Base-by-base conservation (phyloP, 371 early-diverging fungal genomes). In the Mortierella sp. region DNA sequence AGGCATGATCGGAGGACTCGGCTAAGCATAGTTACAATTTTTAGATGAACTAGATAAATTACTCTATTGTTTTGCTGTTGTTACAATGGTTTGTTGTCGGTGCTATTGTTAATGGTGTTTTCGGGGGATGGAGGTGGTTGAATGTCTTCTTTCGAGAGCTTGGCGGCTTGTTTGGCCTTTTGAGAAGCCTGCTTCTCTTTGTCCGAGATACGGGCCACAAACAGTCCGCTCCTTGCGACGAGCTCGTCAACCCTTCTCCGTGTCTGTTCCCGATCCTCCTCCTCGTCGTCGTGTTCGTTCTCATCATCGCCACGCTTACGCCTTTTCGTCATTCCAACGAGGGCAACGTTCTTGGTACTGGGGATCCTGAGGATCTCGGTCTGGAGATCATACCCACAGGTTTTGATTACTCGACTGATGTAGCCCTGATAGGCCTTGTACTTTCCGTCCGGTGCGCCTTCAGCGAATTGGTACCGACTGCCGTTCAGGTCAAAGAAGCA, bases 331-430 rank as follows among this genome's bases (percentile, higher is more conserved):
- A 71, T 73, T 68, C 95, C 96, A 29, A 97, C 86, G 3, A 95
- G 78, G 1, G 95, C 94, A 73, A 95, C 88, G 65, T 97, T 97
- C 71, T 95, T 95, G n/a, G 97, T 96, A 43, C 94, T 94, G 6
- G 97, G 97, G 14, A 97, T 97, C 40, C 97, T 85, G 53, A 97
- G 76, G 66, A 88, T 88, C 76, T 97, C 97, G 65, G 87, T 86
- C 73, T 94, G 92, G 0, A 90, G 86, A 0, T 73, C 68, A 76
- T 89, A 96, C 0, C 96, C 96, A 72, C 91, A 91, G 47, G 83
- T 75, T 2, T 71, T 65, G 8, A 91, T 89, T 64, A 95, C 80
- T 9, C 86, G 79, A 29, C 89, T 84, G 24, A 95, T 86, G 76
- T 93, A 92, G 37, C 91, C 84, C 34, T 92, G 89, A 77, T 96